Evolutionary conservation across 441 rosid species (phyloP).

Genomic region (Gossypium aridum): DNA sequence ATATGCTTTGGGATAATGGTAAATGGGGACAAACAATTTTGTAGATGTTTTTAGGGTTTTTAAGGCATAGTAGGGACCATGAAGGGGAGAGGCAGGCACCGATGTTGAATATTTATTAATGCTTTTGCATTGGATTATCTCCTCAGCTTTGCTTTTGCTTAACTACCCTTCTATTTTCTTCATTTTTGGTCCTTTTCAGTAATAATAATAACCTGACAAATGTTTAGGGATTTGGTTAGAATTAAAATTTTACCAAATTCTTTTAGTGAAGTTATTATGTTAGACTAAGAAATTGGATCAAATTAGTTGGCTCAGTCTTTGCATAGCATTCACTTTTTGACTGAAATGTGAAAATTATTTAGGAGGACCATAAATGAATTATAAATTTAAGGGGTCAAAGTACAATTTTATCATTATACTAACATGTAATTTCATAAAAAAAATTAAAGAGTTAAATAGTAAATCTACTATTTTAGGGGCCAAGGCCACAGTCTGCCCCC

Average conservation of each 20-base stretch:
- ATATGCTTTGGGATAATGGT: not conserved
- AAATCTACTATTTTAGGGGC: too few relatives aligned
- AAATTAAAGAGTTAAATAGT: too few relatives aligned
- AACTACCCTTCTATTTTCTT: constrained; percentile 8
- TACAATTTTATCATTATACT: too few relatives aligned
- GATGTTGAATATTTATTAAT: constrained; percentile 12
- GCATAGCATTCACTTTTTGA: not conserved
- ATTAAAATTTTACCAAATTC: not conserved
- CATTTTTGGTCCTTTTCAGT: not conserved
- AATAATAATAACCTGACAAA: not conserved
- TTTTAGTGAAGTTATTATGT: not conserved
- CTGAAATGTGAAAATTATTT: not conserved
- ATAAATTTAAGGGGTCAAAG: too few relatives aligned
- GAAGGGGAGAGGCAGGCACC: not conserved
- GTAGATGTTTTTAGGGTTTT: constrained; percentile 9
- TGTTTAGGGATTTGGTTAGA: constrained; percentile 1
- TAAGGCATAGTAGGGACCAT: constrained; percentile 22
- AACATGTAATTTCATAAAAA: too few relatives aligned
- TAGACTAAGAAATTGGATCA: constrained; percentile 1
- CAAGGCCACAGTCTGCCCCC: too few relatives aligned
- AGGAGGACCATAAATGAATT: too few relatives aligned
- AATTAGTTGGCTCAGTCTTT: not conserved
- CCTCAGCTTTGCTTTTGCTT: constrained; percentile 10
- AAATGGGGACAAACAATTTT: constrained; percentile 6
- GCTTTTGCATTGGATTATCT: constrained; percentile 10